These are phyloP conservation scores for Boletellus ananiceps DNA, from an alignment of 768 basidiomycete genomes.

Conservation along the genomic window DNA sequence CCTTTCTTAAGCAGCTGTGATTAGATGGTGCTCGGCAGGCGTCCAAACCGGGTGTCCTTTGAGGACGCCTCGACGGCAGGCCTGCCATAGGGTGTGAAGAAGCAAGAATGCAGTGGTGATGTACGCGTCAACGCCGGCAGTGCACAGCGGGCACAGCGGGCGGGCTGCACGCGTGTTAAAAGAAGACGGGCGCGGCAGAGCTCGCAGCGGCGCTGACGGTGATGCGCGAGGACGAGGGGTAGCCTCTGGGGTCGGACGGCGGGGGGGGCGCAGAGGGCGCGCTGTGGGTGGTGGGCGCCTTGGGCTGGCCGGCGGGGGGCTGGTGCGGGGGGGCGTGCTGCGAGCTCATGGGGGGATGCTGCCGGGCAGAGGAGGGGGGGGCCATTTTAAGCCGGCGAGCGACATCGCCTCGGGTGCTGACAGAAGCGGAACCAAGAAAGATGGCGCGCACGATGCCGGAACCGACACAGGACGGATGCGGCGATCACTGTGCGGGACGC, in stretches of 20 bases:
- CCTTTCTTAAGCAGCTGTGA: constrained; percentile 17
- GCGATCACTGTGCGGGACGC: constrained; percentile 11
- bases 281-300: constrained; percentile 9
- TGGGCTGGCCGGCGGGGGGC: constrained; percentile 16
- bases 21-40: constrained; percentile 10
- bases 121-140: constrained; percentile 2
- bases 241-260: constrained; percentile 20
- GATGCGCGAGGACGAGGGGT: constrained; percentile 24
- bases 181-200: constrained; percentile 53
- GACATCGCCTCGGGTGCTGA: constrained; percentile 24
- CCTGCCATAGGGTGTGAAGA: background rate
- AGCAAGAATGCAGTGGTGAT: background rate
- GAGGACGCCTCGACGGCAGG: background rate
- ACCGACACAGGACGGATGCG: constrained; percentile 26
- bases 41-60: constrained; percentile 3
- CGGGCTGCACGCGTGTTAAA: constrained; percentile 32
- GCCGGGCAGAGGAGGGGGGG: constrained; percentile 2
- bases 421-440: constrained; percentile 1
- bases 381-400: constrained; percentile 23
- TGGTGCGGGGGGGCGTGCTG: constrained; percentile 22
- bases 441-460: constrained; percentile 21
- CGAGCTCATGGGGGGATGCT: constrained; percentile 20
- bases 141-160: background rate
- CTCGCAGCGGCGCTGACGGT: constrained; percentile 49
- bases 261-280: constrained; percentile 15